phyloP scores from a whole-genome alignment of 2,329 filamentous ascomycete genomes.

The Colletotrichum destructivum region DNA sequence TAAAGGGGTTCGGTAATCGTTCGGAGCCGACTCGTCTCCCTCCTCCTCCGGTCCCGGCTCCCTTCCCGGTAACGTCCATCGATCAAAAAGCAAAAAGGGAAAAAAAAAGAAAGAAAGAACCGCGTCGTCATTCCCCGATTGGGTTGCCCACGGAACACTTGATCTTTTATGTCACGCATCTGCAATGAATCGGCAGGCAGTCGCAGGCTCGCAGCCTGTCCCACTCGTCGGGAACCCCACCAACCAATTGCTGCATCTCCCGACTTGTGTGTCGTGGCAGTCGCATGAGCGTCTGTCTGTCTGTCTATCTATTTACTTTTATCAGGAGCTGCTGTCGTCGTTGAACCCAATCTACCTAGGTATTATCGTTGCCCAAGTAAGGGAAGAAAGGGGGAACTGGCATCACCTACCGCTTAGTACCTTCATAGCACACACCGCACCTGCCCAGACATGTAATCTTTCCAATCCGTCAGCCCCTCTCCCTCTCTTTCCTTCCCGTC shows the following conservation, averaged over 20 bases:
- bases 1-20: no score
- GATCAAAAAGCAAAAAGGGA: no score
- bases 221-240: neutral
- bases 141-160: neutral
- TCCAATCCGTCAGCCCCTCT: neutral
- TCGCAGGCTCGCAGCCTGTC: conserved; percentile 27
- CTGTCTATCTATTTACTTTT: neutral
- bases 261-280: conserved; percentile 1
- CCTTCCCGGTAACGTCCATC: no score
- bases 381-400: no score
- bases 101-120: neutral
- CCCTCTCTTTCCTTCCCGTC: no score
- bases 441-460: neutral
- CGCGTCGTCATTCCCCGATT: conserved; percentile 25
- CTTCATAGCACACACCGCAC: neutral
- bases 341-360: neutral
- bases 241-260: conserved; percentile 10
- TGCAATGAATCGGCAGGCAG: conserved; percentile 29
- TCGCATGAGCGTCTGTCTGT: neutral
- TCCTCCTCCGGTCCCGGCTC: no score
- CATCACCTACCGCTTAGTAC: neutral
- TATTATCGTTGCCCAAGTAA: no score
- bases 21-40: no score
- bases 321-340: neutral
- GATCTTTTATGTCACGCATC: conserved; percentile 27